phyloP scores from a whole-genome alignment of 352 stramenopile genomes.

The Phytophthora palmivora region DNA sequence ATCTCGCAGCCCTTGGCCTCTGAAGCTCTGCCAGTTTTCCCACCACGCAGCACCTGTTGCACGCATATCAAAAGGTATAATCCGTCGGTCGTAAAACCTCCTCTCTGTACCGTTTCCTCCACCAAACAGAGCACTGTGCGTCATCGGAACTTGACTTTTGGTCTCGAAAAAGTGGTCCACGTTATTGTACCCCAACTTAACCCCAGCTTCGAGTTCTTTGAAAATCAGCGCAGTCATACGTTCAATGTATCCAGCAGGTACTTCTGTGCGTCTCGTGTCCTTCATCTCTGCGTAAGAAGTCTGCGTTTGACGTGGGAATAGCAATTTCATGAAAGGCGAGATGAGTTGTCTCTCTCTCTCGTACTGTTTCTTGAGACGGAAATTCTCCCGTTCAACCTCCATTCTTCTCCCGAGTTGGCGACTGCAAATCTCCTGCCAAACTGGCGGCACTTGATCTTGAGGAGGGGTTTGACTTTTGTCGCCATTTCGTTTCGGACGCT shows the following conservation, averaged over 20 bases:
- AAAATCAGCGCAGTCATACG: constrained; percentile 34
- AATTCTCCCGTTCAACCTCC: constrained; percentile 35
- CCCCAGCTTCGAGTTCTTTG: constrained; percentile 35
- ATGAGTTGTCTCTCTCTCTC: constrained; percentile 34
- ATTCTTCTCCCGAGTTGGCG: constrained; percentile 18
- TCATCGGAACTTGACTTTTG: constrained; percentile 12
- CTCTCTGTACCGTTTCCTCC: constrained; percentile 33
- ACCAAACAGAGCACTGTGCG: constrained; percentile 28
- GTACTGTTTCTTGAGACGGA: constrained; percentile 37
- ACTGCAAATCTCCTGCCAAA: constrained; percentile 38
- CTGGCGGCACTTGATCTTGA: constrained; percentile 10
- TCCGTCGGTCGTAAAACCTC: constrained; percentile 39
- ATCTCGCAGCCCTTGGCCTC: constrained; percentile 21
- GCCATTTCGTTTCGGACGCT: constrained; percentile 1
- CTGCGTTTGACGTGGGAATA: constrained; percentile 15
- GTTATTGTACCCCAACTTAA: constrained; percentile 38
- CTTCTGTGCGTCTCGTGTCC: constrained; percentile 18
- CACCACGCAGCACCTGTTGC: constrained; percentile 42
- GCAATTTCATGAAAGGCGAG: constrained; percentile 32
- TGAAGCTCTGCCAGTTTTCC: constrained; percentile 38
- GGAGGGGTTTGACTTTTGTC: constrained; percentile 1
- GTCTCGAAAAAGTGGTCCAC: constrained; percentile 41
- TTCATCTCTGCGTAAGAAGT: constrained; percentile 1
- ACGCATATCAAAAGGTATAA: constrained; percentile 42
- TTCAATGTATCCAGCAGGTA: constrained; percentile 21